Base-by-base conservation (phyloP, 805 yeast genomes). In the Candida ovalis region DNA sequence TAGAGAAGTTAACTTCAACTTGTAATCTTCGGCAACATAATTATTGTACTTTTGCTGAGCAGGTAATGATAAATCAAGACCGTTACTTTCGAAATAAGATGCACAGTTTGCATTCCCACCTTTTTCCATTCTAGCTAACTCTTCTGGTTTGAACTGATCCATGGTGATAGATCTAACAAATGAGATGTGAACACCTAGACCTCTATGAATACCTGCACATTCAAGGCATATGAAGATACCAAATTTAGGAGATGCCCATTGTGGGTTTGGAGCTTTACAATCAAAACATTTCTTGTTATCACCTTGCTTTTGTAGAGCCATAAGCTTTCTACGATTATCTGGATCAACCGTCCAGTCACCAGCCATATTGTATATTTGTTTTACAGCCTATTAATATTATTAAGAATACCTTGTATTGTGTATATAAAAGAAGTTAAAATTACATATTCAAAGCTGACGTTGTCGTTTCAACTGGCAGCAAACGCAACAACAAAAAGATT, bases 231-330 rank as follows among this genome's bases (percentile, higher is more conserved):
- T 92, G 69, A 91, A 94, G 51, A 94, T 87, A 51, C 99, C 99
- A 70, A 92, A 90, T 68, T 94, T 94, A 33, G 98, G 98, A 13
- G 97, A 89, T 1, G 98, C 97, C 99, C 99, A 94, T 68, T 94
- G 99, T 9, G 99, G 99, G 65, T 91, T 92, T 50, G 96, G 96
- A 1, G 97, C 96, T 35, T 73, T 76, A 69, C 99, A 94, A 67
- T 94, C 99, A 67, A 89, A 86, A 69, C 99, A 94, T 66, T 81
- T 84, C 71, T 86, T 89, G 73, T 90, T 89, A 13, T 74, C 84
- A 24, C 92, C 96, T 42, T 74, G 73, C 64, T 89, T 89, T 63
- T 92, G 98, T 51, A 92, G 71, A 39, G 82, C 82, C 56, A 81
- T 61, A 37, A 88, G 74, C 64, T 85, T 82, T 63, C 96, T 82